Percentiles rank a stretch among this genome's conserved stretches.
Conservation (phyloP, 2,329 filamentous ascomycete genomes). For the Cercospora beticola region DNA sequence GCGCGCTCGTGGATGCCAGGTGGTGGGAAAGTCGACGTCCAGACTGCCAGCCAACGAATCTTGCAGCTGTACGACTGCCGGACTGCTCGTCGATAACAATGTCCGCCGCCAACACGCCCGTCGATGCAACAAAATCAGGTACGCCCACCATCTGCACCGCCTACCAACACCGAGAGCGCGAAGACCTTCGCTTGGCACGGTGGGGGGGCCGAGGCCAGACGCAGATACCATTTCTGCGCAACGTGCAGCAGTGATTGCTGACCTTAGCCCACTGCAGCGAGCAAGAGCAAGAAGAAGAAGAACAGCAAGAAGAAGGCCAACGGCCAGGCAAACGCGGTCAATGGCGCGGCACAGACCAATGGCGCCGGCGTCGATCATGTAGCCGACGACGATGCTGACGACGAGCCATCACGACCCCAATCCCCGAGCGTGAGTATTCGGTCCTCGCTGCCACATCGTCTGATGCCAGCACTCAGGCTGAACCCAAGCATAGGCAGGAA, state of each 20-base stretch:
- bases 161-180: background rate
- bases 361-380: constrained; percentile 38
- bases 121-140: constrained; percentile 24
- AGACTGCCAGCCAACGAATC: background rate
- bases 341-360: constrained; percentile 38
- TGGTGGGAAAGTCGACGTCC: background rate
- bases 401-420: constrained; percentile 35
- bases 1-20: background rate
- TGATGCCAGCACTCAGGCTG: background rate
- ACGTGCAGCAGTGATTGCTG: constrained; percentile 5
- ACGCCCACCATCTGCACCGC: constrained; percentile 6
- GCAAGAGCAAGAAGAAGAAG: constrained; percentile 55
- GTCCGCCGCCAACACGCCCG: constrained; percentile 20
- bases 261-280: constrained; percentile 1
- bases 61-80: background rate
- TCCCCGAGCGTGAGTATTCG: constrained; percentile 22
- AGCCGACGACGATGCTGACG: constrained; percentile 43
- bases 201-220: constrained; percentile 13
- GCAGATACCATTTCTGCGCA: background rate
- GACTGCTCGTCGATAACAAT: constrained; percentile 11
- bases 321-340: constrained; percentile 45
- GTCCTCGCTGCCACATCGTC: background rate
- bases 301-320: constrained; percentile 56
- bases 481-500: constrained; percentile 18
- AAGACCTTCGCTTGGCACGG: constrained; percentile 2